Percentiles rank a stretch among this genome's conserved stretches.
phyloP scores from a whole-genome alignment of 1,139 yeast species.

The Nakaseomyces kungkrabaensis region DNA sequence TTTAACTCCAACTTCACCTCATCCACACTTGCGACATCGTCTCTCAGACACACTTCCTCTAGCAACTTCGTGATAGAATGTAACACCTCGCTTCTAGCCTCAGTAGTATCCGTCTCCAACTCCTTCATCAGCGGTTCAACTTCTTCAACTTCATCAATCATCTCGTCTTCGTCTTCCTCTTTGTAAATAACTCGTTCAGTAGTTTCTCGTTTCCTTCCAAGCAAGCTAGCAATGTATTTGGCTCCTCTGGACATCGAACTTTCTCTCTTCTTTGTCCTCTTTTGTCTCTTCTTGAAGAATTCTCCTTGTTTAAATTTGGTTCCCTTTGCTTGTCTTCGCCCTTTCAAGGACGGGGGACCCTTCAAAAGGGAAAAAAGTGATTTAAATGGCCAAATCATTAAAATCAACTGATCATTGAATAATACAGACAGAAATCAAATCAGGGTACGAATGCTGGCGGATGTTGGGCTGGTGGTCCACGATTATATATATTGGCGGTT shows the following conservation, averaged over 20 bases:
- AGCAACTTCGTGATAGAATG: slow-evolving; percentile 1
- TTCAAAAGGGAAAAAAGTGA: no score
- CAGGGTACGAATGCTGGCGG: neutral
- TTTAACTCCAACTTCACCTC: slow-evolving; percentile 26
- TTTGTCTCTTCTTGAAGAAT: neutral
- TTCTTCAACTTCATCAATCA: slow-evolving; percentile 5
- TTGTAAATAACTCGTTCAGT: slow-evolving; percentile 14
- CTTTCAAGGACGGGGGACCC: no score
- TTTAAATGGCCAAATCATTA: no score
- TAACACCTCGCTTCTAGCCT: slow-evolving; percentile 37
- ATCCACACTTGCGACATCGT: neutral
- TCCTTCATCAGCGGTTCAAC: slow-evolving; percentile 18
- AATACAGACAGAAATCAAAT: no score
- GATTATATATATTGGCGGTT: neutral
- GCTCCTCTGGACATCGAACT: slow-evolving; percentile 2
- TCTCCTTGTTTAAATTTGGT: no score
- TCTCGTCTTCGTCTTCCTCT: slow-evolving; percentile 1
- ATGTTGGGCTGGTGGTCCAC: neutral
- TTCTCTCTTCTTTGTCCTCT: no score
- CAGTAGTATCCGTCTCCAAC: slow-evolving; percentile 33
- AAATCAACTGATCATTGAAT: no score
- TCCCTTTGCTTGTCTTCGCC: no score
- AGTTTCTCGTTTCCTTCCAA: slow-evolving; percentile 25
- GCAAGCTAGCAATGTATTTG: slow-evolving; percentile 14
- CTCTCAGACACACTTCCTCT: neutral